phyloP scores from a whole-genome alignment of 768 basidiomycete species.

The Coprinopsis cinerea region DNA sequence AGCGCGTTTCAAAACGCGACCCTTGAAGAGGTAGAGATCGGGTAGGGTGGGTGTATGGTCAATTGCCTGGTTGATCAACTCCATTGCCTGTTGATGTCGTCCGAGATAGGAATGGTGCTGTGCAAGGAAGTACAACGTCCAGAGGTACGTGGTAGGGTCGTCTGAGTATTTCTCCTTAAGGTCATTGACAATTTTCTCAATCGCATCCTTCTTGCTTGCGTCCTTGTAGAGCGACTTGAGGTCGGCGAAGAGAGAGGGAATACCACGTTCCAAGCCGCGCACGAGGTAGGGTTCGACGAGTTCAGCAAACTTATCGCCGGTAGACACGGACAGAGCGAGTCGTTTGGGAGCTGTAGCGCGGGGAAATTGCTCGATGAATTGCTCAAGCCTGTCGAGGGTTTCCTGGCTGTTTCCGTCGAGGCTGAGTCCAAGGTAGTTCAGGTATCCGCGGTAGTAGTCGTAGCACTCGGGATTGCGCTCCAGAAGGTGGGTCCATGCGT shows the following conservation, averaged over 20 bases:
- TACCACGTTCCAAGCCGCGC: constrained; percentile 69
- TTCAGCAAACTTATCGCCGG: constrained; percentile 62
- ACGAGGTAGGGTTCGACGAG: constrained; percentile 64
- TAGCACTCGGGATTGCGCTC: constrained; percentile 82
- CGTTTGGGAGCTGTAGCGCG: constrained; percentile 67
- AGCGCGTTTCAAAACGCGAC: constrained; percentile 77
- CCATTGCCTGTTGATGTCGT: constrained; percentile 46
- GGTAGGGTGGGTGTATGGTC: constrained; percentile 91
- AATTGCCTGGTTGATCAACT: constrained; percentile 59
- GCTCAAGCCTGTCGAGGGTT: constrained; percentile 52
- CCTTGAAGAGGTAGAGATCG: constrained; percentile 79
- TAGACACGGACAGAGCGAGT: constrained; percentile 62
- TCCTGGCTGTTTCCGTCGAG: constrained; percentile 49
- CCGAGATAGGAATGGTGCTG: constrained; percentile 76
- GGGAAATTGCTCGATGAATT: constrained; percentile 59
- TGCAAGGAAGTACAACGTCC: constrained; percentile 93
- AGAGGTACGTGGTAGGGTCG: constrained; percentile 82
- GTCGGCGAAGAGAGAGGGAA: constrained; percentile 92
- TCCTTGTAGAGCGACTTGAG: constrained; percentile 79
- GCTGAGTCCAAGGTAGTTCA: constrained; percentile 59
- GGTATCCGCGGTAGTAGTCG: constrained; percentile 73
- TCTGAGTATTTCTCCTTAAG: constrained; percentile 30
- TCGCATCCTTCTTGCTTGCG: constrained; percentile 51
- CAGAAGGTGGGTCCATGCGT: constrained; percentile 75
- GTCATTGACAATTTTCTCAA: constrained; percentile 66